Conservation (phyloP, 129 eudicot species). For the Logfia minima region DNA sequence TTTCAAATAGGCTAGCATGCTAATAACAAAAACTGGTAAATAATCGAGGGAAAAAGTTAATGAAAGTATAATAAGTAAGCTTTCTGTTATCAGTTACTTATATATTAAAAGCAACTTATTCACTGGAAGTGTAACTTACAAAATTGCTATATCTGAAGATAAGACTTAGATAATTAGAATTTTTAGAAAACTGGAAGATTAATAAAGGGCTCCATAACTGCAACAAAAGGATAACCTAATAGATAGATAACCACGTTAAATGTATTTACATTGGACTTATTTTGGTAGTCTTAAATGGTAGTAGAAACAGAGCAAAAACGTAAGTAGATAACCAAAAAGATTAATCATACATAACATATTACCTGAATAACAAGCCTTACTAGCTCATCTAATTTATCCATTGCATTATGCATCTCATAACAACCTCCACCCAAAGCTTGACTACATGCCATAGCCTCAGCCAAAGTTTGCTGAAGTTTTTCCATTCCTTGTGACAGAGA, state of each 20-base stretch:
- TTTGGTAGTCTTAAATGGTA: background rate
- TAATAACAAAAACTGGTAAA: no score
- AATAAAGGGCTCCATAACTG: background rate
- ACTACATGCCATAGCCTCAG: constrained; percentile 55
- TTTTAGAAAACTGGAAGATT: no score
- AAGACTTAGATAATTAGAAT: background rate
- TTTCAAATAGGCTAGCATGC: background rate
- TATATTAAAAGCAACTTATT: background rate
- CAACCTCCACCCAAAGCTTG: constrained; percentile 47
- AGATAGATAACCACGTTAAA: background rate
- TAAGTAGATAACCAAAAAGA: background rate
- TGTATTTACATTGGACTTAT: background rate
- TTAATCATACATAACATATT: constrained; percentile 12
- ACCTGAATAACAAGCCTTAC: constrained; percentile 85
- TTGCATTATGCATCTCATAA: constrained; percentile 58
- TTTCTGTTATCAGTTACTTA: no score
- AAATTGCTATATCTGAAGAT: background rate
- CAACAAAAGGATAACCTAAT: background rate
- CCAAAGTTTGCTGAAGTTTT: constrained; percentile 60
- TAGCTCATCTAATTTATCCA: constrained; percentile 64
- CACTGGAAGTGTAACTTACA: background rate
- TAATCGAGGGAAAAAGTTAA: background rate
- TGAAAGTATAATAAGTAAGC: no score
- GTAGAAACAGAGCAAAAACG: background rate
- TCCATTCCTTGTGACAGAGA: constrained; percentile 95